Evolutionary conservation across 1,284 basidiomycete species (phyloP).

Genomic region (Ustilago loliicola): DNA sequence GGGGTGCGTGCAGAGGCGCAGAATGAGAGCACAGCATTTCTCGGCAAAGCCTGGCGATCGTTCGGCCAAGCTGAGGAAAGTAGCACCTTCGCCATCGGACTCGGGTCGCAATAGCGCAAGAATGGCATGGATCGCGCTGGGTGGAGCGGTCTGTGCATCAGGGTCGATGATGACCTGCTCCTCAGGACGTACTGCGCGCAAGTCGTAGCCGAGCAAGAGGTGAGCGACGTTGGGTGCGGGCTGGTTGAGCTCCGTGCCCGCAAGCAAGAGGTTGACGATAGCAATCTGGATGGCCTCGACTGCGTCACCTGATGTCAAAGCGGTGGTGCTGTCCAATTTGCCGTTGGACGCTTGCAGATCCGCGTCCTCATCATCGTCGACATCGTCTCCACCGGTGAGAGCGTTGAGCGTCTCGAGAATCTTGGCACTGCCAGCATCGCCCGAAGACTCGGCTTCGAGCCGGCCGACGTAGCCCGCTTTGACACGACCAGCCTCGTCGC

Average conservation of each 20-base stretch:
- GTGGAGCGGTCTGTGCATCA: slow-evolving; percentile 72
- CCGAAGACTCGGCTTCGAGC: slow-evolving; percentile 74
- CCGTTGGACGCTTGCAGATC: slow-evolving; percentile 74
- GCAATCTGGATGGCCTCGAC: slow-evolving; percentile 81
- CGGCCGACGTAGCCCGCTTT: slow-evolving; percentile 82
- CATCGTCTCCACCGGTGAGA: slow-evolving; percentile 69
- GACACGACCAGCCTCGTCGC: slow-evolving; percentile 87
- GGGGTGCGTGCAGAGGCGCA: slow-evolving; percentile 87
- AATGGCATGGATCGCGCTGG: slow-evolving; percentile 79
- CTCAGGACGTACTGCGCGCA: slow-evolving; percentile 73
- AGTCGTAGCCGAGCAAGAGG: slow-evolving; percentile 84
- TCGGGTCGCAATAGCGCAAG: slow-evolving; percentile 71
- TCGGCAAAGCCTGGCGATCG: slow-evolving; percentile 82
- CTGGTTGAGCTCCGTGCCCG: slow-evolving; percentile 78
- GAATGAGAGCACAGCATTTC: slow-evolving; percentile 84
- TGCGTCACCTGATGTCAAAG: slow-evolving; percentile 65
- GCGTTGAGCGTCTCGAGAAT: slow-evolving; percentile 67
- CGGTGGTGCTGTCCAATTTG: slow-evolving; percentile 57
- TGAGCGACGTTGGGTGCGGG: slow-evolving; percentile 89
- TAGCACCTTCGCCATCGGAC: slow-evolving; percentile 26
- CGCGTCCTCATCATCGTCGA: slow-evolving; percentile 74
- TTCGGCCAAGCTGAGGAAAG: slow-evolving; percentile 50
- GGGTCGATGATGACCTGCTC: slow-evolving; percentile 72
- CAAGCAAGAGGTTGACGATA: slow-evolving; percentile 87
- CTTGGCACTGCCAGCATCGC: slow-evolving; percentile 46